Conservation (phyloP, 129 eudicot species). For the Glebionis coronaria region DNA sequence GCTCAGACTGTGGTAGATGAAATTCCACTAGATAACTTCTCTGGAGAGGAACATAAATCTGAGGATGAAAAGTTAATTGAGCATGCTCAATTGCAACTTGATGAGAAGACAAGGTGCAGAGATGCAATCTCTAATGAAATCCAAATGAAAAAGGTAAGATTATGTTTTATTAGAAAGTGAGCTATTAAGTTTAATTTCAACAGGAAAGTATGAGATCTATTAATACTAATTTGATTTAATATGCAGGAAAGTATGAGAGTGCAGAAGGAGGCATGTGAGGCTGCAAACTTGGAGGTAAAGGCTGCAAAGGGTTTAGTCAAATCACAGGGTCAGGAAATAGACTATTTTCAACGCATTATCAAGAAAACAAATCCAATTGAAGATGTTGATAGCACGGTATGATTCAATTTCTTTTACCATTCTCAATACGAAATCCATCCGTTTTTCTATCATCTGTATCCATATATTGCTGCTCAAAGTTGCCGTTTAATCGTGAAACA, state of each 20-base stretch:
- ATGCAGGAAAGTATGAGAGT: slow-evolving; percentile 37
- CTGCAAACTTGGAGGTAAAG: slow-evolving; percentile 43
- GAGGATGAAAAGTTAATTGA: slow-evolving; percentile 54
- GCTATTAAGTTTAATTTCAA: not conserved
- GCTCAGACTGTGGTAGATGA: slow-evolving; percentile 13
- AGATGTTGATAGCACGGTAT: slow-evolving; percentile 53
- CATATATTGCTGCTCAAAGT: slow-evolving; percentile 8
- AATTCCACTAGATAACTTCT: slow-evolving; percentile 41
- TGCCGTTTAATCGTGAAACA: slow-evolving; percentile 24
- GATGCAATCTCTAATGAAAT: slow-evolving; percentile 38
- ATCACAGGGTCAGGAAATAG: slow-evolving; percentile 49
- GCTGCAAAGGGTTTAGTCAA: slow-evolving; percentile 35
- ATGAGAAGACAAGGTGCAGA: slow-evolving; percentile 46
- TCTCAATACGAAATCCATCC: too few relatives aligned
- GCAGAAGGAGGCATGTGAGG: slow-evolving; percentile 23
- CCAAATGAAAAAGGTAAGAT: slow-evolving; percentile 34
- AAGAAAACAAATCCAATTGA: slow-evolving; percentile 46
- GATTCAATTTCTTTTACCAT: not conserved
- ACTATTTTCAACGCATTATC: slow-evolving; percentile 35
- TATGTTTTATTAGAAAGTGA: slow-evolving; percentile 6
- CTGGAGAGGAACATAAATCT: slow-evolving; percentile 44
- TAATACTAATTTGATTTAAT: slow-evolving; percentile 2
- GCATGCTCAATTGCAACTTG: slow-evolving; percentile 47
- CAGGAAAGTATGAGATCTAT: too few relatives aligned
- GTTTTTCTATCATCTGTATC: not conserved